A percentile compares a stretch with the other conserved stretches of the same genome.
phyloP scores from a whole-genome alignment of 164 flowering plant species.

The Piper longum region DNA sequence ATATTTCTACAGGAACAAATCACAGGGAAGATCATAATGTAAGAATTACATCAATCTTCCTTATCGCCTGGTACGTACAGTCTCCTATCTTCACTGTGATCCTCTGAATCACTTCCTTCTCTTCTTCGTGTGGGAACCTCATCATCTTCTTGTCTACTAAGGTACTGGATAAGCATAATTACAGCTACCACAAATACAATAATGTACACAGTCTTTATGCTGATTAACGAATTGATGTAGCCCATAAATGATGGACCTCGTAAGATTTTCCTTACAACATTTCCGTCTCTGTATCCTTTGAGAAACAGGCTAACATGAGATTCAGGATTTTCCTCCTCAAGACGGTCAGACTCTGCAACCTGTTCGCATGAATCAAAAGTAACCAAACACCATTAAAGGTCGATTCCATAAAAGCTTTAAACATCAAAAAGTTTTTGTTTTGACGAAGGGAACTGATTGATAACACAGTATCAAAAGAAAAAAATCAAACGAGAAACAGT shows the following conservation, averaged over 20 bases:
- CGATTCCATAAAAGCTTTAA: not conserved
- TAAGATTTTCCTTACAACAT: slow-evolving; percentile 28
- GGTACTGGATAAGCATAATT: slow-evolving; percentile 33
- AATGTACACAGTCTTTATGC: slow-evolving; percentile 36
- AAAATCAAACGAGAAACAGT: too few species aligned
- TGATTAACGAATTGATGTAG: slow-evolving; percentile 43
- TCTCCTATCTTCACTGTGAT: slow-evolving; percentile 6
- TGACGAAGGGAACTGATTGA: too few species aligned
- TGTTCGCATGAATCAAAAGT: slow-evolving; percentile 1
- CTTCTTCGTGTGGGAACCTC: slow-evolving; percentile 24
- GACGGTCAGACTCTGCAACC: slow-evolving; percentile 55
- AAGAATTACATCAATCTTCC: slow-evolving; percentile 34
- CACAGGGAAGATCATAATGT: too few species aligned
- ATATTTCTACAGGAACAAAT: too few species aligned
- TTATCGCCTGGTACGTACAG: slow-evolving; percentile 34
- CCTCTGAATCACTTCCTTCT: not conserved
- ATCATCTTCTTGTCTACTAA: slow-evolving; percentile 26
- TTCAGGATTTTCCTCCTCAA: slow-evolving; percentile 54
- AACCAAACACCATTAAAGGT: not conserved
- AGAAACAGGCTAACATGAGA: slow-evolving; percentile 58
- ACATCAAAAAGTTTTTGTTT: not conserved
- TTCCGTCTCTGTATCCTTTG: slow-evolving; percentile 73
- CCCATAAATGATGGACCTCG: slow-evolving; percentile 50
- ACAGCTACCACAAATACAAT: slow-evolving; percentile 45
- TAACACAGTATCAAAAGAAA: too few species aligned